These are phyloP conservation scores for Lyophyllum shimeji DNA, from an alignment of 768 basidiomycete genomes.

Conservation along the genomic window DNA sequence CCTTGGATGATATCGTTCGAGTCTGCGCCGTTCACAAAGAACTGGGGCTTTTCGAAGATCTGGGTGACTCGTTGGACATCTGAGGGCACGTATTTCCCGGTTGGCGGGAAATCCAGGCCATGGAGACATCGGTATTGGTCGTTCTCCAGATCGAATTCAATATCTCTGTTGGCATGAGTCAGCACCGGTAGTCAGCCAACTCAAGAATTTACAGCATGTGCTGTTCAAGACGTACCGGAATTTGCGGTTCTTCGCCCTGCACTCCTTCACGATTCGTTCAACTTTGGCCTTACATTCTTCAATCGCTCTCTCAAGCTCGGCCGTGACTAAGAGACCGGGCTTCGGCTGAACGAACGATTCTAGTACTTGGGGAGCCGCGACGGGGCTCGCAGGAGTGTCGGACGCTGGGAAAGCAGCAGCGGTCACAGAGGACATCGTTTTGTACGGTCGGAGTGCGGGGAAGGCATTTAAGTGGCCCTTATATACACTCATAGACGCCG, in stretches of 20 bases:
- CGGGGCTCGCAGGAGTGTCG: neutral
- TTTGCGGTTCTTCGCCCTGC: constrained; percentile 44
- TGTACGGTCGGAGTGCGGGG: neutral
- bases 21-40: constrained; percentile 46
- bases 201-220: neutral
- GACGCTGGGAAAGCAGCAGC: neutral
- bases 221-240: constrained; percentile 36
- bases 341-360: constrained; percentile 32
- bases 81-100: constrained; percentile 30
- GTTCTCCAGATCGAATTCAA: constrained; percentile 58
- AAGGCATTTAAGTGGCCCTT: constrained; percentile 6
- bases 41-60: constrained; percentile 53
- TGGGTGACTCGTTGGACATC: constrained; percentile 45
- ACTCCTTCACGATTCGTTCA: constrained; percentile 43
- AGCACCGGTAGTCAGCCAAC: neutral
- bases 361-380: neutral
- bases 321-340: constrained; percentile 46
- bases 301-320: constrained; percentile 49
- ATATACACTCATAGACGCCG: constrained; percentile 7
- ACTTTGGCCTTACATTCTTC: constrained; percentile 47
- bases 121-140: constrained; percentile 49
- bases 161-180: constrained; percentile 39
- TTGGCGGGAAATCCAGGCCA: constrained; percentile 27
- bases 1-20: constrained; percentile 54
- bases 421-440: constrained; percentile 7